phyloP scores from a whole-genome alignment of 163 green algal species.

The Volvox carteri region DNA sequence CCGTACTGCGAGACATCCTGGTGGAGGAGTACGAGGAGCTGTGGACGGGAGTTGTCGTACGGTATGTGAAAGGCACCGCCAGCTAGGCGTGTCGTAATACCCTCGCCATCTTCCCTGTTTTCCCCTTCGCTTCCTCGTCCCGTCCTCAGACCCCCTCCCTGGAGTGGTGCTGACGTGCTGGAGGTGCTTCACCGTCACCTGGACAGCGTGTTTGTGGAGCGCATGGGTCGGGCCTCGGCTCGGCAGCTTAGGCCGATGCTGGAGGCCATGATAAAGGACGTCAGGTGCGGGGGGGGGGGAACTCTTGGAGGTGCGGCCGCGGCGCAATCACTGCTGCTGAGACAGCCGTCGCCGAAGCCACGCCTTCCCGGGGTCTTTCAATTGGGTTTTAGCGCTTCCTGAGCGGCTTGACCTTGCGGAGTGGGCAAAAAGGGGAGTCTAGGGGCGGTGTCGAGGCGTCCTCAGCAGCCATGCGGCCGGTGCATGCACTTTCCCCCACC shows the following conservation, averaged over 20 bases:
- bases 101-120: background rate
- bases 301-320: too few species aligned
- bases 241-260: slow-evolving; percentile 1
- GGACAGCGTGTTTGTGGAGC: slow-evolving; percentile 9
- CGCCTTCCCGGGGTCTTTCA: too few species aligned
- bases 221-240: background rate
- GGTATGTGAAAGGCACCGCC: too few species aligned
- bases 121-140: background rate
- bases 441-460: too few species aligned
- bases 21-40: slow-evolving; percentile 42
- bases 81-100: too few species aligned
- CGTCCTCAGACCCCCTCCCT: slow-evolving; percentile 29
- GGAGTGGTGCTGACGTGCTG: slow-evolving; percentile 27
- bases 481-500: too few species aligned
- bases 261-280: slow-evolving; percentile 31
- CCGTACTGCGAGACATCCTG: slow-evolving; percentile 11
- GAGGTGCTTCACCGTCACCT: slow-evolving; percentile 27
- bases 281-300: background rate
- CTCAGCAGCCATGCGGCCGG: too few species aligned
- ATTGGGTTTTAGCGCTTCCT: too few species aligned
- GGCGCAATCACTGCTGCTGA: too few species aligned
- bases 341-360: too few species aligned
- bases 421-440: too few species aligned
- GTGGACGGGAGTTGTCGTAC: slow-evolving; percentile 31
- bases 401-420: too few species aligned